Conservation (phyloP, 768 basidiomycete species). For the Boletus rubroflammeus region DNA sequence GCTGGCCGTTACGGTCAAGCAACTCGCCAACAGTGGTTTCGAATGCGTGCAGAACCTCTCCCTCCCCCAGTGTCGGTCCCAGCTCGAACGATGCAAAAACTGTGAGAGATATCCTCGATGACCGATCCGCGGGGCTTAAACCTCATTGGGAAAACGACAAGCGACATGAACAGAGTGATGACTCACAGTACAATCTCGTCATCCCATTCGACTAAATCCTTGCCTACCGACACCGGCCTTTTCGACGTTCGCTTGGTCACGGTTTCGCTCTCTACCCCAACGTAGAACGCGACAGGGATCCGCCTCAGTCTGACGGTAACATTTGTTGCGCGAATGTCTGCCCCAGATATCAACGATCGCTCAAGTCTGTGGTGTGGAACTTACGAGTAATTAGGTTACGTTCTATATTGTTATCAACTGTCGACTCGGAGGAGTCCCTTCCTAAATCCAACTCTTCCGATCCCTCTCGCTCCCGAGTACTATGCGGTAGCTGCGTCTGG, state of each 20-base stretch:
- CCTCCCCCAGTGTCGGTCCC: background rate
- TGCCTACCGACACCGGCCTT: background rate
- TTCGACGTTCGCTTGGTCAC: background rate
- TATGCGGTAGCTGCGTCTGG: background rate
- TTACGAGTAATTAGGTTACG: background rate
- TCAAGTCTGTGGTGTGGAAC: background rate
- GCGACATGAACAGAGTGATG: background rate
- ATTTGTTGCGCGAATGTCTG: background rate
- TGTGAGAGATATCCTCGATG: background rate
- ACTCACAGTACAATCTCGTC: background rate
- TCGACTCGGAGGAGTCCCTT: background rate
- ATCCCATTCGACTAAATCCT: background rate
- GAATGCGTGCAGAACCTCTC: background rate
- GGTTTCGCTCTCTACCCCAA: background rate
- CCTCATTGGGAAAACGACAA: background rate
- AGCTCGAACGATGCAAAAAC: background rate
- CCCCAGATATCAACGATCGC: background rate
- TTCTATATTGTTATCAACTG: background rate
- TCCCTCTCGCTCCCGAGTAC: background rate
- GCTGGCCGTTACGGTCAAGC: background rate
- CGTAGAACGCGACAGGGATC: background rate
- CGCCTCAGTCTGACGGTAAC: background rate
- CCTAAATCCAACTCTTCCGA: background rate
- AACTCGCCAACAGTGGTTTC: background rate
- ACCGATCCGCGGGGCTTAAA: background rate